Percentiles rank a stretch among this genome's conserved stretches.
phyloP scores from a whole-genome alignment of 2,329 filamentous ascomycete species.

The Berkeleyomyces rouxiae region DNA sequence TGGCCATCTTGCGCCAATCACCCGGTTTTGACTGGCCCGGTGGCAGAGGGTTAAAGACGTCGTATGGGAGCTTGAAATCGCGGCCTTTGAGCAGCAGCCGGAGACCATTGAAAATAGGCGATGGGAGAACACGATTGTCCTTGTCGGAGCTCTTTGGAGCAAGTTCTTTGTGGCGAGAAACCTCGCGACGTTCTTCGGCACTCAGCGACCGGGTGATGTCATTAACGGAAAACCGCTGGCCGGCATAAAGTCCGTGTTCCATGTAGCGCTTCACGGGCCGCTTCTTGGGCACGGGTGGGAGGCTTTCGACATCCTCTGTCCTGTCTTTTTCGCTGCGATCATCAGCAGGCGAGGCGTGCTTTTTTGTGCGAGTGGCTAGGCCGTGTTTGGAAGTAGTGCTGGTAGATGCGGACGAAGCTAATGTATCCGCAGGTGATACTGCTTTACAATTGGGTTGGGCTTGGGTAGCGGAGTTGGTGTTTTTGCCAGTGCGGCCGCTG shows the following conservation, averaged over 20 bases:
- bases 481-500: slow-evolving; percentile 23
- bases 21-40: slow-evolving; percentile 79
- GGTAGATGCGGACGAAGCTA: not conserved
- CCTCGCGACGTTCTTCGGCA: slow-evolving; percentile 32
- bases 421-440: not conserved
- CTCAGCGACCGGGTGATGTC: slow-evolving; percentile 34
- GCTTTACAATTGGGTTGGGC: not conserved
- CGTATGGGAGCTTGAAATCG: slow-evolving; percentile 78
- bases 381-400: not conserved
- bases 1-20: slow-evolving; percentile 82
- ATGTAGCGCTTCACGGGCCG: slow-evolving; percentile 58
- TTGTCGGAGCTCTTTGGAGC: slow-evolving; percentile 22
- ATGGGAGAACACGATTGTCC: slow-evolving; percentile 45
- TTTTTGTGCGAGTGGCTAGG: not conserved
- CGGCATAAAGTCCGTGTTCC: slow-evolving; percentile 69
- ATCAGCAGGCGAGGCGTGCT: slow-evolving; percentile 12
- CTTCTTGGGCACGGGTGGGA: slow-evolving; percentile 23
- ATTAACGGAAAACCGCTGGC: slow-evolving; percentile 42
- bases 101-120: slow-evolving; percentile 65
- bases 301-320: slow-evolving; percentile 22
- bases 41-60: slow-evolving; percentile 75
- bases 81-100: slow-evolving; percentile 53
- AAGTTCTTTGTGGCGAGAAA: slow-evolving; percentile 19
- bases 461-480: slow-evolving; percentile 16
- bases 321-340: slow-evolving; percentile 16